Percentiles rank a stretch among this genome's conserved stretches.
Conservation (phyloP, 495 filamentous ascomycete genomes). For the Hypoxylon rickii region DNA sequence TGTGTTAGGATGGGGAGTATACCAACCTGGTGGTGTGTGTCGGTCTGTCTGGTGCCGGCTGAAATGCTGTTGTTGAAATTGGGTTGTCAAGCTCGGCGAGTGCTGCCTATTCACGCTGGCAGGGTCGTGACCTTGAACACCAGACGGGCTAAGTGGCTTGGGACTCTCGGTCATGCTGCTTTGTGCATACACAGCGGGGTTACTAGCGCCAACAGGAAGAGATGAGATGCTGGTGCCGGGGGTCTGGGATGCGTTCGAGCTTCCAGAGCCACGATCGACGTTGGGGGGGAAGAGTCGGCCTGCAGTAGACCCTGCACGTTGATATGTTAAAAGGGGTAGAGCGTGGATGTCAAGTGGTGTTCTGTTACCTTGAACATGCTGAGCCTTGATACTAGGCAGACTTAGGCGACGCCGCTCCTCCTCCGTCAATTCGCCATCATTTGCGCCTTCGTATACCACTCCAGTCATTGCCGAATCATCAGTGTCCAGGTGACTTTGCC, state of each 20-base stretch:
- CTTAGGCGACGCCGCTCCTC: slow-evolving; percentile 56
- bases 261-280: slow-evolving; percentile 55
- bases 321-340: slow-evolving; percentile 26
- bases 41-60: slow-evolving; percentile 56
- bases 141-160: slow-evolving; percentile 80
- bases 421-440: slow-evolving; percentile 54
- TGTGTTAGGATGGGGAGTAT: slow-evolving; percentile 31
- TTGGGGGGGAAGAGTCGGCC: slow-evolving; percentile 67
- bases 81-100: slow-evolving; percentile 70
- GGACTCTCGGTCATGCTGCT: slow-evolving; percentile 82
- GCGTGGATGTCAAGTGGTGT: slow-evolving; percentile 38
- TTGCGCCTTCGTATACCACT: slow-evolving; percentile 70
- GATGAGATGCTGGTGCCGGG: slow-evolving; percentile 54
- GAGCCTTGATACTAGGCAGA: slow-evolving; percentile 74
- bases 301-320: slow-evolving; percentile 57
- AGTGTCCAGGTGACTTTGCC: slow-evolving; percentile 56
- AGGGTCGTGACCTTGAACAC: slow-evolving; percentile 60
- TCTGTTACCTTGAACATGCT: slow-evolving; percentile 61
- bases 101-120: slow-evolving; percentile 60
- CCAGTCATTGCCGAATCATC: slow-evolving; percentile 80
- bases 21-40: slow-evolving; percentile 44
- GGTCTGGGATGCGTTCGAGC: slow-evolving; percentile 60
- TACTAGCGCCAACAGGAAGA: slow-evolving; percentile 51
- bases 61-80: slow-evolving; percentile 67
- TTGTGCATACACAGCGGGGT: slow-evolving; percentile 69